Evolutionary conservation across 768 basidiomycete genomes (phyloP).

Genomic region (Suillus decipiens): DNA sequence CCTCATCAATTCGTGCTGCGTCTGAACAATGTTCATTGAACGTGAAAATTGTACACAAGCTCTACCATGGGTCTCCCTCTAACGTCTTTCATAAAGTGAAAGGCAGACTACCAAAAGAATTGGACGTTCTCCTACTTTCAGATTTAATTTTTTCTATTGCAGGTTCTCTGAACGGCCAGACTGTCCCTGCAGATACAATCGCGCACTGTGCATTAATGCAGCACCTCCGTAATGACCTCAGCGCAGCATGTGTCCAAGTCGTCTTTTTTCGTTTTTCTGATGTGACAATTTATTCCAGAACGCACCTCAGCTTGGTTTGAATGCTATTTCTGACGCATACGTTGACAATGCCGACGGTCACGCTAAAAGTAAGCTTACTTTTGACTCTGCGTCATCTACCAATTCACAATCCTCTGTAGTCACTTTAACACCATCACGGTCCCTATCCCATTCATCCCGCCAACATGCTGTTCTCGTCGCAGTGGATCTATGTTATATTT

Average conservation of each 20-base stretch:
- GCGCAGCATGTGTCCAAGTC: slow-evolving; percentile 38
- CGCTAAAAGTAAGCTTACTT: slow-evolving; percentile 41
- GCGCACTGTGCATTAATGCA: slow-evolving; percentile 49
- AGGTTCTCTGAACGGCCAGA: slow-evolving; percentile 50
- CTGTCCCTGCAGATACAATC: slow-evolving; percentile 43
- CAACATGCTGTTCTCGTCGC: slow-evolving; percentile 34
- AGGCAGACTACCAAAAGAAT: slow-evolving; percentile 34
- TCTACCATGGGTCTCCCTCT: slow-evolving; percentile 38
- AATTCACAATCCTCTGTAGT: slow-evolving; percentile 31
- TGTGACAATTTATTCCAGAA: slow-evolving; percentile 46
- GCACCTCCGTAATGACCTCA: slow-evolving; percentile 53
- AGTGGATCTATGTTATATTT: slow-evolving; percentile 46
- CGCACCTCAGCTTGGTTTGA: slow-evolving; percentile 55
- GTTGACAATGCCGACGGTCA: slow-evolving; percentile 45
- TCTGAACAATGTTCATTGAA: slow-evolving; percentile 46
- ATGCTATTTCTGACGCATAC: slow-evolving; percentile 54
- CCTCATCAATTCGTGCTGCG: slow-evolving; percentile 41
- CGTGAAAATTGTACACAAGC: slow-evolving; percentile 48
- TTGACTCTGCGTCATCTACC: background rate
- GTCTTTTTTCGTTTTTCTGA: slow-evolving; percentile 16
- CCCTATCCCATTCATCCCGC: slow-evolving; percentile 29
- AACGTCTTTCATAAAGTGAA: slow-evolving; percentile 32
- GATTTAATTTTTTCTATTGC: slow-evolving; percentile 54
- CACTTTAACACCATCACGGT: slow-evolving; percentile 40
- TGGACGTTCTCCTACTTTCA: slow-evolving; percentile 54